Evolutionary conservation across 164 flowering plant species (phyloP).

Genomic region (Platanus orientalis): DNA sequence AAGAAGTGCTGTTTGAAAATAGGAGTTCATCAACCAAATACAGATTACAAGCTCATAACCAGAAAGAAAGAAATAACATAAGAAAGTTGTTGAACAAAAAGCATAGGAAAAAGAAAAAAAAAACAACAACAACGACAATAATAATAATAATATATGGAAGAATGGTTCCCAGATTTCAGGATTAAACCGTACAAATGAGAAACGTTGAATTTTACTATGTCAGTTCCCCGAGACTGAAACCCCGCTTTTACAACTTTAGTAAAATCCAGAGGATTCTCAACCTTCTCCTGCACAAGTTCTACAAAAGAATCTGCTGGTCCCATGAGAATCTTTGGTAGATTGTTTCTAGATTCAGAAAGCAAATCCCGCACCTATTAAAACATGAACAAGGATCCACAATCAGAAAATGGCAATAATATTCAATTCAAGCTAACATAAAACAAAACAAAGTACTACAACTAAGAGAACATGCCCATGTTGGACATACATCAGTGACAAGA

Average conservation of each 20-base stretch:
- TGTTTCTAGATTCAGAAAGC: conserved; percentile 49
- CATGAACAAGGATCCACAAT: conserved; percentile 8
- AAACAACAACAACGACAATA: too few relatives aligned
- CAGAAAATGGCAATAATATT: conserved; percentile 1
- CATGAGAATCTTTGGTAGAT: conserved; percentile 40
- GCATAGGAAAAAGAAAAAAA: background rate
- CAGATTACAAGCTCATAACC: background rate
- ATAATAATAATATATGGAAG: background rate
- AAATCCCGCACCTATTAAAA: conserved; percentile 65
- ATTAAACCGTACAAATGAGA: conserved; percentile 78
- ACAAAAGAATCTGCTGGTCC: conserved; percentile 53
- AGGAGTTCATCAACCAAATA: too few relatives aligned
- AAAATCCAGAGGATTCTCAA: conserved; percentile 83
- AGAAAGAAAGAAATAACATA: background rate
- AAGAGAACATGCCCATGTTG: background rate
- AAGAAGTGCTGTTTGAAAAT: too few relatives aligned
- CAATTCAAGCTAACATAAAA: background rate
- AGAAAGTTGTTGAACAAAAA: background rate
- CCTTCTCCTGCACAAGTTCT: conserved; percentile 75
- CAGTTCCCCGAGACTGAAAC: conserved; percentile 58
- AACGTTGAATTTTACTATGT: conserved; percentile 48
- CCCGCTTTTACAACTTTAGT: conserved; percentile 64
- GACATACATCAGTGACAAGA: background rate
- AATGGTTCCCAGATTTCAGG: background rate
- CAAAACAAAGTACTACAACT: background rate